phyloP scores from a whole-genome alignment of 2,329 filamentous ascomycete species.

The Septoria petroselini region DNA sequence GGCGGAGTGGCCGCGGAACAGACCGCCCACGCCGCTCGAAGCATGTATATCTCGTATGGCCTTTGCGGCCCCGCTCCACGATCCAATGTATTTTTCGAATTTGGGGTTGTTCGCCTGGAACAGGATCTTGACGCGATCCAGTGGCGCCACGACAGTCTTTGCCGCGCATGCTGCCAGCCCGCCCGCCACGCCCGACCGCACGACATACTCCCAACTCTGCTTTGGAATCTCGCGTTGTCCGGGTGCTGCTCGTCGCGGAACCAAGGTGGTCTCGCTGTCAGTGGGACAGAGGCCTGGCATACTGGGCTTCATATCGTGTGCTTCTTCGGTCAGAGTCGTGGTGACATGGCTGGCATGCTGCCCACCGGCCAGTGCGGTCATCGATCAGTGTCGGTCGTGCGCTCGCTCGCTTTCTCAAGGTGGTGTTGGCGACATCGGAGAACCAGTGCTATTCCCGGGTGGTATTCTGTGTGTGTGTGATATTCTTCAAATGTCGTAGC shows the following conservation, averaged over 20 bases:
- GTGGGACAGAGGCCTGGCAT: slow-evolving; percentile 49
- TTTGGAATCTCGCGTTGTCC: slow-evolving; percentile 59
- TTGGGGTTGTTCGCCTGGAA: slow-evolving; percentile 94
- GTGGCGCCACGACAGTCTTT: slow-evolving; percentile 90
- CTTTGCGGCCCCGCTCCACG: slow-evolving; percentile 76
- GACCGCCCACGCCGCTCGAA: slow-evolving; percentile 68
- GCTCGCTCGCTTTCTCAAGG: slow-evolving; percentile 9
- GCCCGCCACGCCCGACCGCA: slow-evolving; percentile 80
- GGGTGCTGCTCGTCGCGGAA: slow-evolving; percentile 38
- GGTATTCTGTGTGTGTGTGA: background rate
- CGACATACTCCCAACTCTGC: slow-evolving; percentile 76
- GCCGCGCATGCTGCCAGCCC: slow-evolving; percentile 89
- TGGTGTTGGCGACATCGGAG: slow-evolving; percentile 20
- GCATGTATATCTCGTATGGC: slow-evolving; percentile 82
- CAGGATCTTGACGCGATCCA: slow-evolving; percentile 97
- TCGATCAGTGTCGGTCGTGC: slow-evolving; percentile 22
- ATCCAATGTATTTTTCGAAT: slow-evolving; percentile 88
- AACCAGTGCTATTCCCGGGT: slow-evolving; percentile 10
- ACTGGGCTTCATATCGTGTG: slow-evolving; percentile 40
- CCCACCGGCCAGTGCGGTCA: slow-evolving; percentile 30
- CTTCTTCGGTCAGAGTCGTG: slow-evolving; percentile 30
- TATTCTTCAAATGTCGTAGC: too few species aligned
- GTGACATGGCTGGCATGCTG: slow-evolving; percentile 31
- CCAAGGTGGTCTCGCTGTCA: slow-evolving; percentile 48
- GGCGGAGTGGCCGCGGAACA: slow-evolving; percentile 92